Evolutionary conservation across 768 basidiomycete genomes (phyloP).

Genomic region (Pleurotus cornucopiae): DNA sequence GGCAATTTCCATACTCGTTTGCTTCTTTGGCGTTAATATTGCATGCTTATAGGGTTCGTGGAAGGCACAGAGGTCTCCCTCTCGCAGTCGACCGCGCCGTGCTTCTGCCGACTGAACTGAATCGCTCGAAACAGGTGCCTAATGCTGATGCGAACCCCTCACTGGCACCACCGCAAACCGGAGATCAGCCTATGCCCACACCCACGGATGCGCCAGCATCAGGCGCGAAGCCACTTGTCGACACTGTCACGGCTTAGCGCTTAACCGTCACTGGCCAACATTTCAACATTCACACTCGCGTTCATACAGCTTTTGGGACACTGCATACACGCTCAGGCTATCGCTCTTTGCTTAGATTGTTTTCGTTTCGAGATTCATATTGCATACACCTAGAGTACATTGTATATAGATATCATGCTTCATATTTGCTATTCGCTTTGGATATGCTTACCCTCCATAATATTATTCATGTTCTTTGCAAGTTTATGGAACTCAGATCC

Average conservation of each 20-base stretch:
- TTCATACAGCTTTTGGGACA: too few relatives aligned
- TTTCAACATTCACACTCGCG: too few relatives aligned
- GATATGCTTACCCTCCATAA: too few relatives aligned
- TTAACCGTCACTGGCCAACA: too few relatives aligned
- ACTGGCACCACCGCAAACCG: not conserved
- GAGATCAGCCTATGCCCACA: not conserved
- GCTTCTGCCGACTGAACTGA: conserved; percentile 31
- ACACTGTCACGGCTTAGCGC: not conserved
- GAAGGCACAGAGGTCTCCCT: conserved; percentile 67
- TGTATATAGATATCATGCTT: too few relatives aligned
- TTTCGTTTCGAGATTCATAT: too few relatives aligned
- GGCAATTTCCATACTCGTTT: not conserved
- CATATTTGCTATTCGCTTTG: too few relatives aligned
- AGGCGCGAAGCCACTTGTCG: not conserved
- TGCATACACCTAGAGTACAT: too few relatives aligned
- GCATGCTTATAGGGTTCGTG: conserved; percentile 45
- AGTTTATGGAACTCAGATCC: too few relatives aligned
- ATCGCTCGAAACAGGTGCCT: conserved; percentile 9
- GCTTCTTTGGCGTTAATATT: not conserved
- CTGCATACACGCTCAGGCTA: too few relatives aligned
- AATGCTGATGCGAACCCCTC: not conserved
- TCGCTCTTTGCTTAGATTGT: too few relatives aligned
- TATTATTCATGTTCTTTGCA: too few relatives aligned
- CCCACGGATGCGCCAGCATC: not conserved
- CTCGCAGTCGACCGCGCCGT: conserved; percentile 64